A percentile compares a stretch with the other conserved stretches of the same genome.
Conservation (phyloP, 2,329 filamentous ascomycete genomes). For the Passalora sequoiae region DNA sequence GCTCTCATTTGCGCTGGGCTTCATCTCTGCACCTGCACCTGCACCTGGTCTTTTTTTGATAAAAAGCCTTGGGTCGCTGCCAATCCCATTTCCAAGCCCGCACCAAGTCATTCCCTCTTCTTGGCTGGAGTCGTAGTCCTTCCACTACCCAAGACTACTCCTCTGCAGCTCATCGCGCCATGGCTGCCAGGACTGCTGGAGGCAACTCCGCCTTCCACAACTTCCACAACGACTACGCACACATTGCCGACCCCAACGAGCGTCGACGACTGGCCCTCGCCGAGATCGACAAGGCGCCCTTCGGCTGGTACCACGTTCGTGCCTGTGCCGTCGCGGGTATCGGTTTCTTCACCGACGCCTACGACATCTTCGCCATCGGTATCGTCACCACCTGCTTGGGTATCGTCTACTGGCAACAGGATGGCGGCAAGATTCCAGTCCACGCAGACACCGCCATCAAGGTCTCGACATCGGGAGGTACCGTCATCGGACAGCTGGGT, state of each 20-base stretch:
- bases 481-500: conserved; percentile 73
- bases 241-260: conserved; percentile 66
- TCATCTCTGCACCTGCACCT: too few species aligned
- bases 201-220: conserved; percentile 70
- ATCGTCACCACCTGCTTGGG: conserved; percentile 71
- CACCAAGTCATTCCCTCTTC: not conserved
- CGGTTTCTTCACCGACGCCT: conserved; percentile 84
- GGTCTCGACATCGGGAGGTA: conserved; percentile 75
- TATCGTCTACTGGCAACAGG: conserved; percentile 63
- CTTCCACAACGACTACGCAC: conserved; percentile 68
- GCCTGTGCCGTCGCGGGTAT: conserved; percentile 74
- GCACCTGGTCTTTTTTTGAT: conserved; percentile 2
- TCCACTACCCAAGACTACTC: not conserved
- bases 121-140: conserved; percentile 3
- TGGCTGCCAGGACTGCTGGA: conserved; percentile 48
- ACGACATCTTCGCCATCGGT: conserved; percentile 70
- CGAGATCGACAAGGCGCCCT: conserved; percentile 75
- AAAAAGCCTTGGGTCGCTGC: conserved; percentile 4
- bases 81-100: not conserved
- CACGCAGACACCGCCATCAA: conserved; percentile 76
- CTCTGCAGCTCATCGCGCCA: conserved; percentile 13
- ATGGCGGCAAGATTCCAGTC: conserved; percentile 12
- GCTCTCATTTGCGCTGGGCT: not conserved
- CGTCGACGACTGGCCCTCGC: conserved; percentile 72
- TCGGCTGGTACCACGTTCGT: conserved; percentile 79